Base-by-base conservation (phyloP, 345 rosid species). In the Dovyalis caffra region DNA sequence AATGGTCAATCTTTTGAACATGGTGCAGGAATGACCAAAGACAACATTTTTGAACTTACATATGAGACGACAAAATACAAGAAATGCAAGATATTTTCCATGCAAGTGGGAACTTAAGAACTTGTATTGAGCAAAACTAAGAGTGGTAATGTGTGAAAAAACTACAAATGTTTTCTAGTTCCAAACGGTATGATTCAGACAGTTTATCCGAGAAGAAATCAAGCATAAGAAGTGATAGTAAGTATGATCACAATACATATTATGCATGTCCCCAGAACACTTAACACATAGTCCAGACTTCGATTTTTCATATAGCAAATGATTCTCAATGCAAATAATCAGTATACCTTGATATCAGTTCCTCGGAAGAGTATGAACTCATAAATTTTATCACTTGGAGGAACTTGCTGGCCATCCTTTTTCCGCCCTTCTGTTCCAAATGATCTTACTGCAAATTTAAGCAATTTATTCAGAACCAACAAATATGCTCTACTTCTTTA, bases 381-480 rank as follows among this genome's bases (percentile, higher is more conserved):
- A 6, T 76, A 76, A n/a, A 76, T 31, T 40, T 76, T 68, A 31
- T 76, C 74, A 45, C 73, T 68, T n/a, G 78, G 73, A 12, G 78
- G 78, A 31, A 76, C 38, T 32, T 76, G 73, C 2, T 68, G 78
- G 1, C 78, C 74, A 61, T 76, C 78, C 34, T 62, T 76, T 61
- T 61, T 76, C 47, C 78, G 73, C 2, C 78, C 78, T 69, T 76
- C 78, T 15, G 78, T 76, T n/a, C 78, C 78, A 33, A 76, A 76
- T 2, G 73, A 76, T 43, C 78, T 62, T 9, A 76, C 78, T 76
- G 73, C 57, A 75, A 56, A 53, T 32, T 37, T 47, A 53, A 35
- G 12, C 51, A 37, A 35, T 0, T 8, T 3, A 64, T 37, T 66
- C 8, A 62, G 4, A 62, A 15, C 37, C 66, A 62, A 62, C 20